Evolutionary conservation across 164 flowering plant species (phyloP), one percentile per base, ranked within the genome.

Genomic region (Magnolia sinica): DNA sequence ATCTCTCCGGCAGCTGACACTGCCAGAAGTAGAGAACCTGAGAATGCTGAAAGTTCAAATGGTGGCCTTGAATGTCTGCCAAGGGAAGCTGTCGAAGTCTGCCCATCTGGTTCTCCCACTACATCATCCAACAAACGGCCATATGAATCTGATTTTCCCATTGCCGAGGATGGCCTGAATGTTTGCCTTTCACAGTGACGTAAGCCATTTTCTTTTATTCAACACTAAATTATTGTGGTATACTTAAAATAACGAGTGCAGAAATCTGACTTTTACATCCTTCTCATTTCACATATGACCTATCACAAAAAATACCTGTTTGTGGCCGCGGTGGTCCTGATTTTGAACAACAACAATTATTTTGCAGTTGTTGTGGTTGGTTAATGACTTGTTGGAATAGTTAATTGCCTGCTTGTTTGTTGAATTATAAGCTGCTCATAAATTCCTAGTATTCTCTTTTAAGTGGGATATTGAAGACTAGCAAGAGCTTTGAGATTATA

Each of bases 171-270:
- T 72, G 82, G 74, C 64, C 73, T 51, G 29, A 67, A 84, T 68
- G 76, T 77, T 71, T 23, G 78, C 79, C 37, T 77, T 82, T 86
- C 81, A 80, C 81, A 87, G 79, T 83, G 82, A 87, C 90, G 90
- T 90, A 85, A 88, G 82, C 68, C 79, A 76, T 75, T 64, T 37
- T 27, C 20, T 52, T 73, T 68, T 80, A 73, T 20, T 27, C 14
- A 7, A 24, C 49, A 29, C 24, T 29, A 31, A 29, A 64, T 64
- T 64, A 22, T 64, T n/a, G n/a, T 13, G 5, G 16, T 14, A 14
- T 59, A 13, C 64, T 59, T 59, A 19, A 14, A 59, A 59, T 27
- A 27, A 10, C n/a, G 14, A 59, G 64, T 13, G n/a, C n/a, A 13
- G 64, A 59, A 59, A 59, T 8, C 19, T 14, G 64, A 13, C n/a